Conservation (phyloP, 768 basidiomycete genomes). For the Royoungia palumana region DNA sequence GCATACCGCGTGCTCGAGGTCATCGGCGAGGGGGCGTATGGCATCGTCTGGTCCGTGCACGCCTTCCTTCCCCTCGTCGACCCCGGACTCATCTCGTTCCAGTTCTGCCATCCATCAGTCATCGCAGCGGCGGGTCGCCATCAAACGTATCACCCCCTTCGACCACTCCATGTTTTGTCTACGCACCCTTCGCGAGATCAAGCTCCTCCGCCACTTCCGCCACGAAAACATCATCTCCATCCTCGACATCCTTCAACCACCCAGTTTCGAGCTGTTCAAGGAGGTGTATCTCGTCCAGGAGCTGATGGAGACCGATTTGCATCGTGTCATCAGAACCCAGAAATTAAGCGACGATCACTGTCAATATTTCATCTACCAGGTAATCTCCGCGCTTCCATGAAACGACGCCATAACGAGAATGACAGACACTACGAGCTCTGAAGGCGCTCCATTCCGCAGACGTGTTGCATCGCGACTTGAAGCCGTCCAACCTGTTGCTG, state of each 20-base stretch:
- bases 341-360: slow-evolving; percentile 91
- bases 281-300: slow-evolving; percentile 81
- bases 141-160: slow-evolving; percentile 94
- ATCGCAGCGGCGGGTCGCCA: slow-evolving; percentile 83
- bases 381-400: slow-evolving; percentile 27
- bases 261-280: slow-evolving; percentile 70
- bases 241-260: slow-evolving; percentile 86
- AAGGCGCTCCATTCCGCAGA: slow-evolving; percentile 95
- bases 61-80: neutral
- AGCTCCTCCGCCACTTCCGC: slow-evolving; percentile 84
- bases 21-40: slow-evolving; percentile 94
- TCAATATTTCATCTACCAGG: slow-evolving; percentile 98
- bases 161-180: slow-evolving; percentile 94
- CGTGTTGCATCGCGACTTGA: slow-evolving; percentile 93
- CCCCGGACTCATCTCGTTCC: neutral
- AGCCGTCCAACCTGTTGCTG: slow-evolving; percentile 91
- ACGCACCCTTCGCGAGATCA: slow-evolving; percentile 82
- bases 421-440: slow-evolving; percentile 76
- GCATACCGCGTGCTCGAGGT: slow-evolving; percentile 75
- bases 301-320: slow-evolving; percentile 90
- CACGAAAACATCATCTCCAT: slow-evolving; percentile 93
- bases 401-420: slow-evolving; percentile 1
- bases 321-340: slow-evolving; percentile 95
- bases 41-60: slow-evolving; percentile 67
- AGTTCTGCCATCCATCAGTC: slow-evolving; percentile 76